Evolutionary conservation across 1,284 basidiomycete genomes (phyloP), one percentile per base, ranked within the genome.

Genomic region (Ganoderma leucocontextum): DNA sequence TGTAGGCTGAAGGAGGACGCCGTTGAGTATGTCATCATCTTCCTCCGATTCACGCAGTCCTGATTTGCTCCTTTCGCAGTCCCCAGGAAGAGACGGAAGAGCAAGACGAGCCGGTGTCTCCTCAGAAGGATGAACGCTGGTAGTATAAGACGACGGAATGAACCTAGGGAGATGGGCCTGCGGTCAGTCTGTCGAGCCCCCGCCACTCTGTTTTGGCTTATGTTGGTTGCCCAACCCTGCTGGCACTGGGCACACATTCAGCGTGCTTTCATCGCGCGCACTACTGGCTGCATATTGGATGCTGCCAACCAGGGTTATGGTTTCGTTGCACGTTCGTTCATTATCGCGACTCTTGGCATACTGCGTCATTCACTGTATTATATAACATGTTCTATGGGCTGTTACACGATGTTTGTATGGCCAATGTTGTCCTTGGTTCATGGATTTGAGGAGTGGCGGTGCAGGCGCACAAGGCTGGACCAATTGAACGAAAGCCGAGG

Each of bases 1-100:
- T 22, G 13, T 19, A 55, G 53, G 53, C 53, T 55, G 53, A 35
- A 55, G 53, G 25, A 55, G 52, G 53, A 33, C 22, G 15, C 53
- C 10, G 17, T 15, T 13, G 29, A 33, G 33, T 55, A 35, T 8
- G 15, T 55, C 17, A 33, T 19, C 25, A 8, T 17, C 29, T 15
- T 35, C 29, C 19, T 5, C 33, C 22, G 13, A 35, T 19, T 35
- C 53, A 5, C 7, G 33, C 17, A 35, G 29, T 19, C 8, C 15
- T 55, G 52, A 55, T 7, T 19, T 17, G 22, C 29, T 17, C 7
- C 52, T 17, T 35, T 33, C 33, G 29, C 15, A 55, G 52, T 17
- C 5, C 29, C 29, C 52, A 7, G 47, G 19, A 10, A 25, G 44
- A 47, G 8, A n/a, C 44, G 10, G 22, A 49, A 25, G 22, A 25